Conservation (phyloP, 2,329 filamentous ascomycete genomes). For the Trichoderma breve region DNA sequence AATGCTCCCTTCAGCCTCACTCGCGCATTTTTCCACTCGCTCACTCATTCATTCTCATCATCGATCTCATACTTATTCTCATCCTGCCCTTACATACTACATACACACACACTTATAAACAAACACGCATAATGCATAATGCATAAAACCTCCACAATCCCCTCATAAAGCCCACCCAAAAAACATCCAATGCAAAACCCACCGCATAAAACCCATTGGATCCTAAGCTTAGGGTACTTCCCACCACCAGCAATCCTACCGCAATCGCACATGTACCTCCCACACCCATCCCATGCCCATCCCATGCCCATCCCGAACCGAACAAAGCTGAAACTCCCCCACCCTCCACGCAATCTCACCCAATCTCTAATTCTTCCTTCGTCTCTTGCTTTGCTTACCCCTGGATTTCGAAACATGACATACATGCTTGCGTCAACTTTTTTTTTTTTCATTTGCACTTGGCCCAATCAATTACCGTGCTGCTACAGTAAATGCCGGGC, state of each 20-base stretch:
- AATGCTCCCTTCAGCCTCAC: not conserved
- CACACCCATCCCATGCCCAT: not conserved
- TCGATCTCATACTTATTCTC: not conserved
- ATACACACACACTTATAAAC: not conserved
- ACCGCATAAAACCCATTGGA: not conserved
- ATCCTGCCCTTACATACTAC: not conserved
- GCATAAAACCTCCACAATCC: not conserved
- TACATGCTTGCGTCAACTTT: not conserved
- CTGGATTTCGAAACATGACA: constrained; percentile 14
- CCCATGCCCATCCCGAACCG: not conserved
- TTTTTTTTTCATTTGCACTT: not conserved
- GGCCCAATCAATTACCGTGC: not conserved
- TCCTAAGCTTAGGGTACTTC: no score
- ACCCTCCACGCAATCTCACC: constrained; percentile 12
- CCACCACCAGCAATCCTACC: not conserved
- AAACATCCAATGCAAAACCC: not conserved
- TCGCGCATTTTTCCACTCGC: not conserved
- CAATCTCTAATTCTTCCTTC: not conserved
- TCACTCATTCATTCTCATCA: not conserved
- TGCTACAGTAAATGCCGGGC: not conserved
- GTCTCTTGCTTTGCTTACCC: not conserved
- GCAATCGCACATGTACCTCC: not conserved
- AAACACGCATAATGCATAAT: not conserved
- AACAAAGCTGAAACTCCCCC: constrained; percentile 1
- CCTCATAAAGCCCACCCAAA: not conserved